Evolutionary conservation across 2,329 filamentous ascomycete species (phyloP), one percentile per base, ranked within the genome.

Genomic region (Arachnomyces sp.): DNA sequence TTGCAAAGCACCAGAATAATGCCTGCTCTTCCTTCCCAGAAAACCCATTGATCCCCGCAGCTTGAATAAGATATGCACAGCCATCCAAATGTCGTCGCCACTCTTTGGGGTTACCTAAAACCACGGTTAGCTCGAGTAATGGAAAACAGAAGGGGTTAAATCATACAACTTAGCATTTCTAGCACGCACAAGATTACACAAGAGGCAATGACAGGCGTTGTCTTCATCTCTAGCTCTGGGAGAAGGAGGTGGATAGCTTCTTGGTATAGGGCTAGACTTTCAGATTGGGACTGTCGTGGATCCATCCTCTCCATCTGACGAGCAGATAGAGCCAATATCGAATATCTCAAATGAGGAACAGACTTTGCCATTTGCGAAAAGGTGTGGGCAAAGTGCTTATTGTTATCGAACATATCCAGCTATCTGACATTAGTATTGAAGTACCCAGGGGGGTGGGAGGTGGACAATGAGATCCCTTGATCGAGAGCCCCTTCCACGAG

Each of bases 1-100:
- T 62, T 0, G 70, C 71, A 53, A 73, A 74, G 40, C 69, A 73
- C 72, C 72, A 75, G 43, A 74, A 75, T 0, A 75, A 53, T 2
- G 71, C 70, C 48, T 73, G 66, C 12, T 72, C 61, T 2, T 71
- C 58, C 2, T 69, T 68, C 0, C 69, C 70, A 0, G 65, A 66
- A 43, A 73, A 72, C 0, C 72, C 71, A 45, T 72, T 68, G 31
- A 74, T 71, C 1, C 66, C 68, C 2, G 69, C 65, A 0, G 71
- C 66, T 46, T 72, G 64, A 46, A 74, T 68, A 0, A 74, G 53
- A 37, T 64, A 67, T 3, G 72, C 70, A 44, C 71, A 74, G 0
- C 71, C 71, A 43, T 74, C 71, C 0, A 75, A 60, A 44, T 74
- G 71, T 1, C 66, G 66, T 16, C 65, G 63, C 71, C 71, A 74